These are phyloP conservation scores for Phoma sp. DNA, from an alignment of 2,329 filamentous ascomycete species.

Conservation along the genomic window DNA sequence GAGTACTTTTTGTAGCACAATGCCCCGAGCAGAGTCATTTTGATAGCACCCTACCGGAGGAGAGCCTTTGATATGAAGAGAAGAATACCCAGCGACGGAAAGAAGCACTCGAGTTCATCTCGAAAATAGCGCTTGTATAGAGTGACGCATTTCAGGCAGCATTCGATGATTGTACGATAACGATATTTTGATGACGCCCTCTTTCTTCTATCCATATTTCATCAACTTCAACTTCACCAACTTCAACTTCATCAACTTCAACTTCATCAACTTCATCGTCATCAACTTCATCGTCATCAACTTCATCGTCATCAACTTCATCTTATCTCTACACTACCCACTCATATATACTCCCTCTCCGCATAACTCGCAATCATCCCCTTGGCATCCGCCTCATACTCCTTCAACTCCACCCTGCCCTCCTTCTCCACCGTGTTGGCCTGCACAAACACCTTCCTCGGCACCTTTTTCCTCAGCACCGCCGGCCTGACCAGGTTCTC, in stretches of 20 bases:
- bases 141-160: constrained; percentile 1
- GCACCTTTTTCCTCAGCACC: constrained; percentile 78
- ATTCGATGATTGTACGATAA: constrained; percentile 14
- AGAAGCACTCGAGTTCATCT: background rate
- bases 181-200: background rate
- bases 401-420: constrained; percentile 69
- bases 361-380: constrained; percentile 65
- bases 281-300: too few relatives aligned
- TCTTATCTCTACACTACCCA: too few relatives aligned
- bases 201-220: too few relatives aligned
- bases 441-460: constrained; percentile 92
- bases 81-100: constrained; percentile 29
- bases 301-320: too few relatives aligned
- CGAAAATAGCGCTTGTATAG: constrained; percentile 3
- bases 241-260: too few relatives aligned
- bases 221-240: too few relatives aligned
- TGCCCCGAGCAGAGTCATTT: background rate
- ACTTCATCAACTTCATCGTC: too few relatives aligned
- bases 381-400: constrained; percentile 81
- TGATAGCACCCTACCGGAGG: background rate
- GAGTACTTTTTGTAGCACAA: constrained; percentile 58
- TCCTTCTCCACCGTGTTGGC: constrained; percentile 76
- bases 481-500: constrained; percentile 78
- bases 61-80: constrained; percentile 15
- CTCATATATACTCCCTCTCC: constrained; percentile 45